A percentile compares a stretch with the other conserved stretches of the same genome.
These are phyloP conservation scores for Carex pumila DNA, from an alignment of 176 grass and related monocot genomes.

Conservation along the genomic window DNA sequence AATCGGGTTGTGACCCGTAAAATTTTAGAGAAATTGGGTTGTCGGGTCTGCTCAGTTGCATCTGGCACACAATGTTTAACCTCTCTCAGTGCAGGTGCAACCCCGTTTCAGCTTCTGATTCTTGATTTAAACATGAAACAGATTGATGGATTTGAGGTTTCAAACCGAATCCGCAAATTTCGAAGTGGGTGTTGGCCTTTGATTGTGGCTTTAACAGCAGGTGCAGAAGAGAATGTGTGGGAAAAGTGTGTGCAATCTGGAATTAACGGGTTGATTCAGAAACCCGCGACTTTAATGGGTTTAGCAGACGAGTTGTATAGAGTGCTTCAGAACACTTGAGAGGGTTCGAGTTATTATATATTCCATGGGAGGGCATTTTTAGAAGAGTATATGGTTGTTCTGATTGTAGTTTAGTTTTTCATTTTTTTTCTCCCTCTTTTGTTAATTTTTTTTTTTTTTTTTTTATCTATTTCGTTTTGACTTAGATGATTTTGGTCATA, in stretches of 20 bases:
- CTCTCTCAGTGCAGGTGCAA: constrained; percentile 15
- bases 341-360: constrained; percentile 17
- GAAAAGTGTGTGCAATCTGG: constrained; percentile 65
- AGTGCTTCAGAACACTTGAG: constrained; percentile 76
- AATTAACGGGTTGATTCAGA: constrained; percentile 75
- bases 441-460: neutral
- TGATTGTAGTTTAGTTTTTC: constrained; percentile 10
- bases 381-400: neutral
- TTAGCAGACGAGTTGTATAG: constrained; percentile 86
- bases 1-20: constrained; percentile 48
- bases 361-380: constrained; percentile 6
- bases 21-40: constrained; percentile 68
- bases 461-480: constrained; percentile 1
- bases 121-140: constrained; percentile 49
- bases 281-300: constrained; percentile 55
- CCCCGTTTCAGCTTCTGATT: constrained; percentile 42
- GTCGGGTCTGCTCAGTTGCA: constrained; percentile 35
- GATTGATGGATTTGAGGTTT: constrained; percentile 46
- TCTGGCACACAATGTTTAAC: constrained; percentile 53
- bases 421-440: neutral
- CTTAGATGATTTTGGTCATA: constrained; percentile 24
- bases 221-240: constrained; percentile 41
- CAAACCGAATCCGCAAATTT: constrained; percentile 39
- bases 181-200: constrained; percentile 42
- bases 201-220: constrained; percentile 53